These are phyloP conservation scores for Candida silvicultrix DNA, from an alignment of 805 yeast genomes.

Conservation along the genomic window DNA sequence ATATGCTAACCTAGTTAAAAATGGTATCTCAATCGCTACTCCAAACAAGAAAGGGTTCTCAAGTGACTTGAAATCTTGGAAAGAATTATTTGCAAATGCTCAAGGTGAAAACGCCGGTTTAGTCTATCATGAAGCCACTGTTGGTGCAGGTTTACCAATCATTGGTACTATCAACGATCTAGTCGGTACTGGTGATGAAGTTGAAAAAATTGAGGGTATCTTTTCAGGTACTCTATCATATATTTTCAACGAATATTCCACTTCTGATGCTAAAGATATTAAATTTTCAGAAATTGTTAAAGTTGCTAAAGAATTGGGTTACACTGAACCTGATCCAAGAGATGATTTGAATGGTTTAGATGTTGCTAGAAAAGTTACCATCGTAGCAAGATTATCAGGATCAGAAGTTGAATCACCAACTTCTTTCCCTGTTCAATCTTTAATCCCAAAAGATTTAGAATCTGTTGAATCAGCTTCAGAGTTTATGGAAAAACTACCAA, in stretches of 20 bases:
- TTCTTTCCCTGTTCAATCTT: constrained; percentile 89
- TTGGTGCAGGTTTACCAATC: constrained; percentile 97
- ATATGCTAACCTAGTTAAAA: constrained; percentile 67
- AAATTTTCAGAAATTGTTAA: constrained; percentile 88
- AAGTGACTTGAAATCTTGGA: constrained; percentile 68
- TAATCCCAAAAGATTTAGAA: constrained; percentile 85
- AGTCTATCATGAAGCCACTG: constrained; percentile 97
- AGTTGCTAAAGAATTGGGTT: constrained; percentile 86
- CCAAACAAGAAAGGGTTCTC: constrained; percentile 98
- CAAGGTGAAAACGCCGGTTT: constrained; percentile 49
- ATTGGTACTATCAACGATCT: constrained; percentile 85
- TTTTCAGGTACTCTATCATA: constrained; percentile 94
- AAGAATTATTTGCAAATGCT: constrained; percentile 55
- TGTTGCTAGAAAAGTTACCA: constrained; percentile 97
- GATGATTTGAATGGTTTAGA: constrained; percentile 98
- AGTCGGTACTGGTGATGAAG: constrained; percentile 87
- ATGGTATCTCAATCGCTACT: constrained; percentile 90
- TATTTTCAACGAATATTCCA: constrained; percentile 89
- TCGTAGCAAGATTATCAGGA: constrained; percentile 90
- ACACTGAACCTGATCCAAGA: constrained; percentile 99
- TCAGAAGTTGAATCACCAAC: constrained; percentile 78
- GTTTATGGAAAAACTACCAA: constrained; percentile 74
- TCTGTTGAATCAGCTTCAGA: constrained; percentile 66
- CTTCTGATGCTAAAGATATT: constrained; percentile 50
- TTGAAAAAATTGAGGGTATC: constrained; percentile 90